Conservation (phyloP, 768 basidiomycete species). For the Trametes meyenii region DNA sequence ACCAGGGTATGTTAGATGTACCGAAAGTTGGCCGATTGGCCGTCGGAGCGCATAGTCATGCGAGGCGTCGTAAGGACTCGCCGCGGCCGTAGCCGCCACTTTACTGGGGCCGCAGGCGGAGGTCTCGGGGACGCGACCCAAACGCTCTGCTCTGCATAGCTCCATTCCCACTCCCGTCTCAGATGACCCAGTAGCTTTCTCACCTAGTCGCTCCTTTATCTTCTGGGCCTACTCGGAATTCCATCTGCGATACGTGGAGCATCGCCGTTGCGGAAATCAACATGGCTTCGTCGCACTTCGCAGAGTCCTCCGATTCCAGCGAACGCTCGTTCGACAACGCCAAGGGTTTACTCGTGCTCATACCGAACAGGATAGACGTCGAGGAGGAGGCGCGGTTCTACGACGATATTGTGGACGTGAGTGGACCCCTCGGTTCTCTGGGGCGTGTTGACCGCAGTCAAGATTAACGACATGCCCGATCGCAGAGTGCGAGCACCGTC, state of each 20-base stretch:
- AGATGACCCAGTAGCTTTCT: constrained; percentile 10
- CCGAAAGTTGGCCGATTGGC: too few relatives aligned
- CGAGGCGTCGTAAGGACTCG: neutral
- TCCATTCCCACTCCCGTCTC: constrained; percentile 14
- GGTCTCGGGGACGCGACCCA: neutral
- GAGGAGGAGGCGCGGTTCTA: constrained; percentile 71
- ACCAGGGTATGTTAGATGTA: too few relatives aligned
- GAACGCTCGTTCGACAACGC: constrained; percentile 46
- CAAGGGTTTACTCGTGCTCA: constrained; percentile 52
- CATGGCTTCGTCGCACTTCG: constrained; percentile 14
- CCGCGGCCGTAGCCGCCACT: neutral
- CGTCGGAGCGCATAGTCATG: too few relatives aligned
- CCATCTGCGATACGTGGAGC: neutral
- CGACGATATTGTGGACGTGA: constrained; percentile 60
- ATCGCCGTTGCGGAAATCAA: neutral
- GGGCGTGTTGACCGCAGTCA: constrained; percentile 3
- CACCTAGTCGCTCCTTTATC: constrained; percentile 17
- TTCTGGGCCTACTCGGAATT: neutral
- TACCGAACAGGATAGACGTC: constrained; percentile 62
- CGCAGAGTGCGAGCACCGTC: constrained; percentile 16
- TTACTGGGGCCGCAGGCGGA: neutral
- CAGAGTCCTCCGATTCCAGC: constrained; percentile 14
- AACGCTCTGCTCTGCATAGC: constrained; percentile 1
- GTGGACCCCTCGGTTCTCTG: constrained; percentile 6
- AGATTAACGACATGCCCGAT: neutral